Percentiles rank a stretch among this genome's conserved stretches.
These are phyloP conservation scores for Chaetoceros tenuissimus DNA, from an alignment of 108 stramenopile species.

Conservation along the genomic window DNA sequence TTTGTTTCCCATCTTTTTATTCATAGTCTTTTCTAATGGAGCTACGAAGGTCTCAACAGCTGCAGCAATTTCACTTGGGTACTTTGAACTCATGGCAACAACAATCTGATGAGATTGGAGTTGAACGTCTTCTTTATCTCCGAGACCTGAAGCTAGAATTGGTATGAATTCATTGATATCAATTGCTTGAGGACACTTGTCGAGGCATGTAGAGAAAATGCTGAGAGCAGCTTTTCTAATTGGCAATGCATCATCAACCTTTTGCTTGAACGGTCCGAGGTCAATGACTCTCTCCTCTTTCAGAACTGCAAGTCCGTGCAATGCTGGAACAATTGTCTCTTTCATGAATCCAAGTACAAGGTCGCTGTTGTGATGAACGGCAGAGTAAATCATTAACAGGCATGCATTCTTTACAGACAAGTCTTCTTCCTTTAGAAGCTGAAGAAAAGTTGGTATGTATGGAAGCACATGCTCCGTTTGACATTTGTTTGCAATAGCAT, in stretches of 20 bases:
- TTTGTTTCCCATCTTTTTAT: constrained; percentile 74
- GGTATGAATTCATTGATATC: constrained; percentile 72
- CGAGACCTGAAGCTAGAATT: constrained; percentile 59
- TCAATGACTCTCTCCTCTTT: constrained; percentile 88
- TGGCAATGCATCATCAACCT: constrained; percentile 93
- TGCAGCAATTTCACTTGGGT: constrained; percentile 48
- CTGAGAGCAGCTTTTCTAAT: constrained; percentile 91
- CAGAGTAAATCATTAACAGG: constrained; percentile 88
- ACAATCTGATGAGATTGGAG: constrained; percentile 79
- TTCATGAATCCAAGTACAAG: constrained; percentile 69
- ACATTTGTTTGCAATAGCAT: constrained; percentile 75
- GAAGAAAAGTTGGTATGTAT: constrained; percentile 72
- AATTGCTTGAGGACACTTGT: constrained; percentile 60
- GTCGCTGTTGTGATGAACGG: constrained; percentile 85
- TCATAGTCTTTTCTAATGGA: constrained; percentile 74
- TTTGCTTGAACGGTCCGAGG: constrained; percentile 97
- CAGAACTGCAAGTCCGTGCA: constrained; percentile 67
- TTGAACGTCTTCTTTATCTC: constrained; percentile 76
- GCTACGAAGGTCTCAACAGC: constrained; percentile 63
- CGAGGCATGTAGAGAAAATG: constrained; percentile 85
- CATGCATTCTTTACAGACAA: constrained; percentile 78
- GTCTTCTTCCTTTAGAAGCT: constrained; percentile 76
- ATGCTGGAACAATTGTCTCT: constrained; percentile 57
- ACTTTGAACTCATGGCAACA: constrained; percentile 52
- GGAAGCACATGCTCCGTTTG: constrained; percentile 34